Evolutionary conservation across 2,329 filamentous ascomycete species (phyloP), one percentile per base, ranked within the genome.

Genomic region (Trichoderma asperellum): DNA sequence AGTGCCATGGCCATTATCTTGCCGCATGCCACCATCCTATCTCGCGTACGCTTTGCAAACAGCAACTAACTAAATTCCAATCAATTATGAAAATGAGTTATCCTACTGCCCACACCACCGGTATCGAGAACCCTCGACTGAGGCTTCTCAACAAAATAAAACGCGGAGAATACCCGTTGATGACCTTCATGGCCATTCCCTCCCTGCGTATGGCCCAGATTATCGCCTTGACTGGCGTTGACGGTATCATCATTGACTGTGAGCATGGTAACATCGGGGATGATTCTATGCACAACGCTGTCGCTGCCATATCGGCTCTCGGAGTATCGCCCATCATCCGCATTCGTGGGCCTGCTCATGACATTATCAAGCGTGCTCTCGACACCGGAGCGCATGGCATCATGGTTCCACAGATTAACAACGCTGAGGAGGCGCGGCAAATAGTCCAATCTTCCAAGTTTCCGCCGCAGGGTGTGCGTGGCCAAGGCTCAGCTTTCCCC

Each of bases 161-260:
- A 68, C 72, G 76, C 16, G 77, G 77, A 29, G 76, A 79, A 27
- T 81, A 76, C 68, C 83, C 83, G 7, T 68, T 85, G 4, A 80
- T 84, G 81, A 85, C 83, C 4, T 86, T 86, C 73, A 76, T 85
- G 74, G 83, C 80, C 34, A 77, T 86, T 11, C 82, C 82, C 2
- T 84, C 82, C 0, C 77, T 84, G 0, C 81, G 84, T 52, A 75
- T 78, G 70, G 84, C 84, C 40, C 84, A 86, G 69, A 81, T 86
- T 16, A 81, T 86, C 11, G 80, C 84, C 10, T 74, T 81, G 56
- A 84, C 84, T 2, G 83, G 83, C 8, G 74, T 86, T 11, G 83
- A 85, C 32, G 83, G 82, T 64, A 80, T 86, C 57, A 82, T 84
- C 60, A 78, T 84, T 61, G 83, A 83, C 70, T 82, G 81, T 62